Conservation (phyloP, 2,329 filamentous ascomycete genomes). For the Colletotrichum sp. region DNA sequence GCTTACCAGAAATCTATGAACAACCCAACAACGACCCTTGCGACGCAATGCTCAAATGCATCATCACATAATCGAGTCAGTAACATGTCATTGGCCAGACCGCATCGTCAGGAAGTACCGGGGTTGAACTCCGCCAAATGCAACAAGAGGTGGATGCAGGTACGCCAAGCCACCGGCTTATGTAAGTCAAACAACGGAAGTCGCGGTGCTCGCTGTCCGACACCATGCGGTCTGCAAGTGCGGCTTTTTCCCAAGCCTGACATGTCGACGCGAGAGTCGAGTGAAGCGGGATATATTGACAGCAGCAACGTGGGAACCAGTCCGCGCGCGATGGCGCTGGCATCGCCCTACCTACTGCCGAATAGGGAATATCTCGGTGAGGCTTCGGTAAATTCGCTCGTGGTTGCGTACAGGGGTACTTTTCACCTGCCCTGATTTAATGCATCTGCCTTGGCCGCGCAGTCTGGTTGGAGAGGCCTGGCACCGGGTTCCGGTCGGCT, state of each 20-base stretch:
- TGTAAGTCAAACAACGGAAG: constrained; percentile 9
- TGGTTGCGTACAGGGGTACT: not conserved
- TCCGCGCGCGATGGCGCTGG: not conserved
- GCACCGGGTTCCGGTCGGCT: not conserved
- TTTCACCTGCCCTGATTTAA: not conserved
- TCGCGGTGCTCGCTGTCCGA: not conserved
- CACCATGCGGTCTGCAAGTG: not conserved
- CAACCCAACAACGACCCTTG: not conserved
- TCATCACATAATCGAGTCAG: not conserved
- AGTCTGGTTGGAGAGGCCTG: not conserved
- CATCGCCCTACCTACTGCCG: not conserved
- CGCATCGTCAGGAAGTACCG: not conserved
- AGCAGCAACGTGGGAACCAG: not conserved
- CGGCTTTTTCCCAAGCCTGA: not conserved
- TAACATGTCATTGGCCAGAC: constrained; percentile 15
- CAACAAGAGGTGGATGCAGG: not conserved
- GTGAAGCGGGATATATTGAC: not conserved
- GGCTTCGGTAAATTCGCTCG: not conserved
- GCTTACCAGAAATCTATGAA: not conserved
- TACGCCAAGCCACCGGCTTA: not conserved
- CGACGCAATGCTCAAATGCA: not conserved
- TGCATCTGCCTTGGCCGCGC: not conserved
- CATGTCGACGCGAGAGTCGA: not conserved
- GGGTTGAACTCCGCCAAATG: not conserved
- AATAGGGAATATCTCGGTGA: not conserved